Evolutionary conservation across 805 yeast genomes (phyloP), one percentile per base, ranked within the genome.

Genomic region (Kregervanrija fluxuum): DNA sequence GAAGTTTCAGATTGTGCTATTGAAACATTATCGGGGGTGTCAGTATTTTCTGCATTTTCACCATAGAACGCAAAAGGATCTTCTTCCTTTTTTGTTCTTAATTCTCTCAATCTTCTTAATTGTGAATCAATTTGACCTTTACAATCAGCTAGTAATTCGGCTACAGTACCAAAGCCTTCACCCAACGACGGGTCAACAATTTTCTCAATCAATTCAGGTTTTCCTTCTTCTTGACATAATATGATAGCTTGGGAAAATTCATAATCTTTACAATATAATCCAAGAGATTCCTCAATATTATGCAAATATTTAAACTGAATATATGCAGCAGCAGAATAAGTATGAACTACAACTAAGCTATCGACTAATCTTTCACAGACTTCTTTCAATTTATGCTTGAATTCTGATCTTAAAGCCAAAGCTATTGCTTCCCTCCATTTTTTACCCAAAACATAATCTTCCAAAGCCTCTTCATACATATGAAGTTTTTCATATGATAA

Each of bases 1-100:
- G 97, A 87, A 0, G 95, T 81, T 61, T 89, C 97, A 0, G 96
- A 85, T 1, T 95, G 93, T 0, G 97, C 98, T 51, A 93, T 75
- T 0, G 98, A 90, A 9, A 93, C 93, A 60, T 90, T 86, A 62
- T 93, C 99, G 1, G 96, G 90, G 11, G 86, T 78, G 56, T 87
- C 95, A 30, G 70, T 81, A 35, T 70, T 75, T 15, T 68, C 74
- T 15, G 75, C 76, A 38, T 75, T 77, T 10, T 68, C 70, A 11
- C 93, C 95, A 59, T 82, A 90, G 58, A 87, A 91, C 1, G 85
- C 82, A 58, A 80, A 81, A 13, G 96, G 96, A 62, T 91, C 95
- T 48, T 79, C 82, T 39, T 70, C 75, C 54, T 91, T 91, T 70
- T 90, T 90, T 13, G 74, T 71, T 54, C 99, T 76, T 45, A 93